Conservation (phyloP, 2,329 filamentous ascomycete species). For the Apiospora phragmitis region DNA sequence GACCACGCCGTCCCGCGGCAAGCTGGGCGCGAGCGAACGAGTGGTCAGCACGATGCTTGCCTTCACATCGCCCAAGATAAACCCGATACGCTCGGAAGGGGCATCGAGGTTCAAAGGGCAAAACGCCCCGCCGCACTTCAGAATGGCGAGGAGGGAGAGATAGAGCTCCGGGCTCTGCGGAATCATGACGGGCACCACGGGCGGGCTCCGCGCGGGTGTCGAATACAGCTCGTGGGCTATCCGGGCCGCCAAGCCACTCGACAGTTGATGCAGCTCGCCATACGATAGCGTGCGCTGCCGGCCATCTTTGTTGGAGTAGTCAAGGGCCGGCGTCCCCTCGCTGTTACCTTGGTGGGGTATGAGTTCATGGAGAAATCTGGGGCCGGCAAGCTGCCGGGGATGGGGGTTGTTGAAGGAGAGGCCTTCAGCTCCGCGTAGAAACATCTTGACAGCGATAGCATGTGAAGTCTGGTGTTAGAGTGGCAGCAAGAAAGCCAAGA, state of each 20-base stretch:
- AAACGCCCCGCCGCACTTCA: slow-evolving; percentile 82
- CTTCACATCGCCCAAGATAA: slow-evolving; percentile 76
- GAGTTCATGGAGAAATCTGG: slow-evolving; percentile 43
- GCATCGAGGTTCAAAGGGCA: slow-evolving; percentile 81
- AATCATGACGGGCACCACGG: slow-evolving; percentile 73
- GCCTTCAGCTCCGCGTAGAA: slow-evolving; percentile 15
- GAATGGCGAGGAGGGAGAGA: slow-evolving; percentile 71
- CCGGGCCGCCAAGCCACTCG: slow-evolving; percentile 54
- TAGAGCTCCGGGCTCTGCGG: slow-evolving; percentile 79
- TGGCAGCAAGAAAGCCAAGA: not conserved
- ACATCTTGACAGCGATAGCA: not conserved
- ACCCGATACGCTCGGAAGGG: slow-evolving; percentile 73
- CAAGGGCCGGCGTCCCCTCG: slow-evolving; percentile 12
- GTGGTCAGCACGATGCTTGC: slow-evolving; percentile 70
- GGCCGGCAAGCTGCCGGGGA: slow-evolving; percentile 42
- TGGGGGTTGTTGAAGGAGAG: slow-evolving; percentile 49
- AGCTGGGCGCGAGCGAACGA: slow-evolving; percentile 41
- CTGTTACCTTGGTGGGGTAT: not conserved
- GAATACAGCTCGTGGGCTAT: slow-evolving; percentile 41
- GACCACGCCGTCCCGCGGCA: slow-evolving; percentile 33
- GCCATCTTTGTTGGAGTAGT: slow-evolving; percentile 10
- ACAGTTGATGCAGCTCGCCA: slow-evolving; percentile 57
- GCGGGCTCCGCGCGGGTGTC: slow-evolving; percentile 26
- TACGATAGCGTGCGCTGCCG: slow-evolving; percentile 55
- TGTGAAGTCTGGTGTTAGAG: not conserved